Percentiles rank a stretch among this genome's conserved stretches.
Evolutionary conservation across 768 basidiomycete genomes (phyloP).

Genomic region (Leucosporidium yakuticum): DNA sequence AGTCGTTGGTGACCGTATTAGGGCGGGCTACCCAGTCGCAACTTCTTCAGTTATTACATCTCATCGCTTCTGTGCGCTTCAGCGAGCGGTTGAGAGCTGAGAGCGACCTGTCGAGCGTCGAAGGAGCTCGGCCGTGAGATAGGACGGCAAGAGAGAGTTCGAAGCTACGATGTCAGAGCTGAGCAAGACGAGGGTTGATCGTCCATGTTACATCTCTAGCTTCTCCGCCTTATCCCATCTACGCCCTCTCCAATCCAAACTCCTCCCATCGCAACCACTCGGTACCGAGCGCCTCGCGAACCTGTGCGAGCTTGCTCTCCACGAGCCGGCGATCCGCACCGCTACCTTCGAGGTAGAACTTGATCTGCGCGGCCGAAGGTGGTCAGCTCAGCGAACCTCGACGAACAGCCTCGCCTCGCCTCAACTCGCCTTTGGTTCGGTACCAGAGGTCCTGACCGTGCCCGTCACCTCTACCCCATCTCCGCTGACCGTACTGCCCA

Average conservation of each 20-base stretch:
- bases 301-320: slow-evolving; percentile 50
- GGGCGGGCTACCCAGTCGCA: too few relatives aligned
- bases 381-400: background rate
- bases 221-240: too few relatives aligned
- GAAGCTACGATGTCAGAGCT: too few relatives aligned
- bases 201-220: too few relatives aligned
- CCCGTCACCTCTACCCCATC: slow-evolving; percentile 54
- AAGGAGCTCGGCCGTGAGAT: too few relatives aligned
- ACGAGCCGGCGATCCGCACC: slow-evolving; percentile 55
- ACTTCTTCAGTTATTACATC: too few relatives aligned
- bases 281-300: slow-evolving; percentile 57
- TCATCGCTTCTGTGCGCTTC: too few relatives aligned
- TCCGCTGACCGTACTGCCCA: slow-evolving; percentile 43
- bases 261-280: slow-evolving; percentile 65
- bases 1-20: too few relatives aligned
- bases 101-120: too few relatives aligned
- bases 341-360: slow-evolving; percentile 79
- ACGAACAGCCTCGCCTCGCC: background rate
- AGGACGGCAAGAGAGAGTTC: too few relatives aligned
- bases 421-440: slow-evolving; percentile 69
- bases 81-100: too few relatives aligned
- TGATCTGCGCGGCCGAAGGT: slow-evolving; percentile 52
- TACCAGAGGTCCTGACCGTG: slow-evolving; percentile 79
- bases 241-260: slow-evolving; percentile 44
- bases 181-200: too few relatives aligned